Base-by-base conservation (phyloP, 768 basidiomycete species). In the Gloeostereum incarnatum region DNA sequence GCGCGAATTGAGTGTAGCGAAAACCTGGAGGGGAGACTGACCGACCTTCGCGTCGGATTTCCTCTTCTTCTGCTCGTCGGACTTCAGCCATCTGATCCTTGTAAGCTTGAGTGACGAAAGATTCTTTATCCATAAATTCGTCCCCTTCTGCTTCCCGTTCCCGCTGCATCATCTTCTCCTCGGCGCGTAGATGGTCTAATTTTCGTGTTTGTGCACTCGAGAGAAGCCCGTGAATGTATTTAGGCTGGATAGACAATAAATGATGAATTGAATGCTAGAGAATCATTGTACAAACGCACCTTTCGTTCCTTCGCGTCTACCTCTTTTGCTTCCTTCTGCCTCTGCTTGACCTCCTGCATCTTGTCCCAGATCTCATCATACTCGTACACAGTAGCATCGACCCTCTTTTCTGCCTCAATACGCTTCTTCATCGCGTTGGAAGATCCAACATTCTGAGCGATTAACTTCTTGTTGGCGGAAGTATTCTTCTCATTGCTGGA, bases 61-160 rank as follows among this genome's bases (percentile, higher is more conserved):
- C 96, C 51, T 98, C 94, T 53, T 91, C 90, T 54, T 98, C 96
- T 0, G 92, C 90, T 52, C 62, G 72, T 40, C 89, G 70, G 5
- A 97, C 78, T 59, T 93, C 87, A 34, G 78, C 92, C 79, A 96
- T 86, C 60, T 98, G 96, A 35, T 88, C 84, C 56, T 91, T 92
- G 63, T 99, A 99, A 17, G 89, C 91, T 51, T 91, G 88, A 1
- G 96, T 99, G 35, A 98, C 94, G 51, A 98, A 99, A n/a, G 79
- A 70, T 39, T 97, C 96, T 65, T 93, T 98, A 64, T 89, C 96
- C 40, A 71, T 71, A 55, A 89, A 99, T 56, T 91, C 75, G 44
- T 92, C 92, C 0, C 96, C 96, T 61, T 99, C 96, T 14, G 71
- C 63, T 60, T 93, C 89, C 16, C 96, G 75, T 57, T 98, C 96